Evolutionary conservation across 2,329 filamentous ascomycete species (phyloP).

Genomic region (Cladosporium sp.): DNA sequence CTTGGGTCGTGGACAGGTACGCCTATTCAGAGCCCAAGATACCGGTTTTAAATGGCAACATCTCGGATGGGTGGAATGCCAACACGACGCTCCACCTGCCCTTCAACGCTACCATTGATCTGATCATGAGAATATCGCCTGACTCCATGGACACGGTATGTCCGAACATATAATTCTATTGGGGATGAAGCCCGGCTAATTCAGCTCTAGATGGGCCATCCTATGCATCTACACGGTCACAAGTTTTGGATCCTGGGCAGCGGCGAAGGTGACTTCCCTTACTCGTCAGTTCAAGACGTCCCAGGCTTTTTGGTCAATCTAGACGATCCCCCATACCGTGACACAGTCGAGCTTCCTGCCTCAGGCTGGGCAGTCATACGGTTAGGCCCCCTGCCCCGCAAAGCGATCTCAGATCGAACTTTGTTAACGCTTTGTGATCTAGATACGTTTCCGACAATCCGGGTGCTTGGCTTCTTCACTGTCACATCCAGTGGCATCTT

Average conservation of each 20-base stretch:
- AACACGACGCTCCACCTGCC: not conserved
- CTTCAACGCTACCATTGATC: not conserved
- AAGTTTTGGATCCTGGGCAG: constrained; percentile 60
- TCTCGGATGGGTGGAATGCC: not conserved
- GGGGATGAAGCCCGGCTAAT: not conserved
- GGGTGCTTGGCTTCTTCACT: not conserved
- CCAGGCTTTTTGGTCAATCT: not conserved
- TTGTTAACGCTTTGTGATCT: not conserved
- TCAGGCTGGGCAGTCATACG: not conserved
- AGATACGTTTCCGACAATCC: not conserved
- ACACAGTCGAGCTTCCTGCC: not conserved
- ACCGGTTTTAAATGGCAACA: not conserved
- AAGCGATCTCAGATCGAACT: not conserved
- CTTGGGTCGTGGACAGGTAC: not conserved
- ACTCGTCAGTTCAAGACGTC: not conserved
- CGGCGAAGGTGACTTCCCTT: constrained; percentile 29
- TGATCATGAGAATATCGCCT: not conserved
- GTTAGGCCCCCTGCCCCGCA: not conserved
- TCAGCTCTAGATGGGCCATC: constrained; percentile 36
- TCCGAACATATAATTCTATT: not conserved
- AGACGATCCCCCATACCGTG: not conserved
- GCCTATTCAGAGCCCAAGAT: not conserved
- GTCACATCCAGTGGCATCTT: not conserved
- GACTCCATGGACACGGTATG: not conserved
- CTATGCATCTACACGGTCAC: constrained; percentile 57